phyloP scores from a whole-genome alignment of 257 asterid species.

The Solanum ahanhuiri region DNA sequence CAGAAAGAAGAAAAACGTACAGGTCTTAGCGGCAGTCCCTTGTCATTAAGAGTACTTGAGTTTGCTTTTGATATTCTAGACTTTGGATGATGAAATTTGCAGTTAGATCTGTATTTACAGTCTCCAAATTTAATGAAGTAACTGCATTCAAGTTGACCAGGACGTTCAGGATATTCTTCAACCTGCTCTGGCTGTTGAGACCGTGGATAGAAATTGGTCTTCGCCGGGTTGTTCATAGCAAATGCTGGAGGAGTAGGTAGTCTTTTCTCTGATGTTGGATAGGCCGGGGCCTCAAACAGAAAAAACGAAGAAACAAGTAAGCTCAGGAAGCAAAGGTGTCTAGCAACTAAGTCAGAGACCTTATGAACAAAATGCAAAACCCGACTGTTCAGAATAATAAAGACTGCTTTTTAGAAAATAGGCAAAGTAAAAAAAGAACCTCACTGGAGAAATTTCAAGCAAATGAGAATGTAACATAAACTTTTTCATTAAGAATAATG shows the following conservation, averaged over 20 bases:
- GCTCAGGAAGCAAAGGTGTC: slow-evolving; percentile 6
- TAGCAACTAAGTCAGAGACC: not conserved
- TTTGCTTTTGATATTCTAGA: slow-evolving; percentile 25
- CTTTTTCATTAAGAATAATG: not conserved
- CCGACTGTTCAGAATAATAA: not conserved
- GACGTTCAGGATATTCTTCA: slow-evolving; percentile 83
- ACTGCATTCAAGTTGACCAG: slow-evolving; percentile 86
- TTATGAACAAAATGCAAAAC: not conserved
- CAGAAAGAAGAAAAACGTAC: slow-evolving; percentile 36
- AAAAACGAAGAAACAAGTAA: slow-evolving; percentile 15
- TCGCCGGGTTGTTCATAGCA: slow-evolving; percentile 37
- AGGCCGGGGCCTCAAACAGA: slow-evolving; percentile 44
- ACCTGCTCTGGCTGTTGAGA: slow-evolving; percentile 29
- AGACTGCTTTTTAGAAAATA: not conserved
- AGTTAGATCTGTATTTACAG: slow-evolving; percentile 71
- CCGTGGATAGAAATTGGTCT: slow-evolving; percentile 35
- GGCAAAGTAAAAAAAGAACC: not conserved
- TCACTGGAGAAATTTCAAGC: not conserved
- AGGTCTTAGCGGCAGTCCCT: slow-evolving; percentile 96
- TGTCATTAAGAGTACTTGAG: slow-evolving; percentile 49
- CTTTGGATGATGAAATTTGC: slow-evolving; percentile 93
- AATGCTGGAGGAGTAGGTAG: slow-evolving; percentile 94
- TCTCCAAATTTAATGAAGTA: slow-evolving; percentile 80
- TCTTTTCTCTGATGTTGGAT: slow-evolving; percentile 59
- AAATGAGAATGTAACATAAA: not conserved